Percentiles rank a stretch among this genome's conserved stretches.
phyloP scores from a whole-genome alignment of 805 yeast genomes.

The Nakazawaea siamensis region DNA sequence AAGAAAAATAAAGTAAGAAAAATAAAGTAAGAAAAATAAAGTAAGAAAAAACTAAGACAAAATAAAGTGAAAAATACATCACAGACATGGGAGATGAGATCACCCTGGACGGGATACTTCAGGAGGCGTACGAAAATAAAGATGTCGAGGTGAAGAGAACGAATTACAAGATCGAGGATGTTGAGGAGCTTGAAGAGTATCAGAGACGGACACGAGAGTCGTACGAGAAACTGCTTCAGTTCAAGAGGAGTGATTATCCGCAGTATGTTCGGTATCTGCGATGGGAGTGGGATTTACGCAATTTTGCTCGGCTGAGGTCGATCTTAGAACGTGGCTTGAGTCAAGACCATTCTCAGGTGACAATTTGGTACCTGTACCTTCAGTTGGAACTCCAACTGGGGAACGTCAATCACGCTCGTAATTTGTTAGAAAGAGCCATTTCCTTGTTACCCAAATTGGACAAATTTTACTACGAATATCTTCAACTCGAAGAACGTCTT shows the following conservation, averaged over 20 bases:
- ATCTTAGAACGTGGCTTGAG: slow-evolving; percentile 81
- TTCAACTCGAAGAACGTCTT: slow-evolving; percentile 73
- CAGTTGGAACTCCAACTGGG: slow-evolving; percentile 66
- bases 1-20: no score
- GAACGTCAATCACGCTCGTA: slow-evolving; percentile 83
- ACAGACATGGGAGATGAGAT: slow-evolving; percentile 19
- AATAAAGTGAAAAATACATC: no score
- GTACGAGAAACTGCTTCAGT: slow-evolving; percentile 78
- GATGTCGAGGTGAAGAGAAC: slow-evolving; percentile 32
- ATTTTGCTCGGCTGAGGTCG: slow-evolving; percentile 73
- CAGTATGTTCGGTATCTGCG: slow-evolving; percentile 92
- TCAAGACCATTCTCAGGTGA: slow-evolving; percentile 66
- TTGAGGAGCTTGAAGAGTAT: slow-evolving; percentile 70
- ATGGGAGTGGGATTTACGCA: slow-evolving; percentile 79
- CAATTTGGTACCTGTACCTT: slow-evolving; percentile 80
- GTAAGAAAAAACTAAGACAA: no score
- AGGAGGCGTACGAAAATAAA: slow-evolving; percentile 49
- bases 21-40: no score
- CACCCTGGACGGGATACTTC: slow-evolving; percentile 55
- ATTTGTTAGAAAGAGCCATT: slow-evolving; percentile 72
- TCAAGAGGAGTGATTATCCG: slow-evolving; percentile 72
- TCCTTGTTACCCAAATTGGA: slow-evolving; percentile 68
- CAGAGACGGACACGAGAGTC: slow-evolving; percentile 75
- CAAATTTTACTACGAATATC: slow-evolving; percentile 81
- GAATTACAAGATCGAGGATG: slow-evolving; percentile 50